These are phyloP conservation scores for Diplodia intermedia DNA, from an alignment of 2,329 filamentous ascomycete genomes.

Conservation along the genomic window DNA sequence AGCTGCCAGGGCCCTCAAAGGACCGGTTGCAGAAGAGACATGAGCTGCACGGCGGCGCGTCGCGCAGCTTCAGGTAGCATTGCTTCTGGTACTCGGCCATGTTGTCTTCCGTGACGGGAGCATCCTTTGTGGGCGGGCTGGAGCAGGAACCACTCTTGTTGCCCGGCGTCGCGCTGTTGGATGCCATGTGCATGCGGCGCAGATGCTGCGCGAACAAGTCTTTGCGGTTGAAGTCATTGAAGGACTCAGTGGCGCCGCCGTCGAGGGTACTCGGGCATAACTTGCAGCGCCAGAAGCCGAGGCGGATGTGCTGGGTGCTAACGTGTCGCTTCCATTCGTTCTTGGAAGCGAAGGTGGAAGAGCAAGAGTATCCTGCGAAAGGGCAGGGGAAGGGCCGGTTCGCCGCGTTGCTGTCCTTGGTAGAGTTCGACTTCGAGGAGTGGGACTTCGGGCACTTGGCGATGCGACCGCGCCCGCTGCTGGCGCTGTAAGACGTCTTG, in stretches of 20 bases:
- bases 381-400: slow-evolving; percentile 73
- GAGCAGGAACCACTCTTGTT: slow-evolving; percentile 45
- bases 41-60: slow-evolving; percentile 64
- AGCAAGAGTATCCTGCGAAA: slow-evolving; percentile 79
- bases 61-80: slow-evolving; percentile 67
- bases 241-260: slow-evolving; percentile 41
- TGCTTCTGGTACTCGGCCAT: slow-evolving; percentile 63
- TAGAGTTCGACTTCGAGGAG: not conserved
- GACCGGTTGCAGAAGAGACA: slow-evolving; percentile 70
- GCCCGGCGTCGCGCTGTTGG: slow-evolving; percentile 41
- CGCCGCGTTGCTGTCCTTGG: slow-evolving; percentile 33
- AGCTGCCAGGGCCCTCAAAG: slow-evolving; percentile 70
- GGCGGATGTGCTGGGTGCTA: slow-evolving; percentile 76
- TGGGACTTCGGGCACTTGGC: slow-evolving; percentile 18
- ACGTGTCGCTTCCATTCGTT: slow-evolving; percentile 97
- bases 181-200: slow-evolving; percentile 78
- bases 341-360: slow-evolving; percentile 75
- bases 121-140: not conserved
- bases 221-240: slow-evolving; percentile 84
- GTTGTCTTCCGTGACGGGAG: slow-evolving; percentile 55
- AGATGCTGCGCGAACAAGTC: slow-evolving; percentile 91
- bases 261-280: slow-evolving; percentile 58
- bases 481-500: slow-evolving; percentile 1
- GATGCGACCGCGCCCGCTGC: slow-evolving; percentile 15
- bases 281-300: slow-evolving; percentile 78